phyloP scores from a whole-genome alignment of 495 filamentous ascomycete genomes.

The Tuber calosporum region DNA sequence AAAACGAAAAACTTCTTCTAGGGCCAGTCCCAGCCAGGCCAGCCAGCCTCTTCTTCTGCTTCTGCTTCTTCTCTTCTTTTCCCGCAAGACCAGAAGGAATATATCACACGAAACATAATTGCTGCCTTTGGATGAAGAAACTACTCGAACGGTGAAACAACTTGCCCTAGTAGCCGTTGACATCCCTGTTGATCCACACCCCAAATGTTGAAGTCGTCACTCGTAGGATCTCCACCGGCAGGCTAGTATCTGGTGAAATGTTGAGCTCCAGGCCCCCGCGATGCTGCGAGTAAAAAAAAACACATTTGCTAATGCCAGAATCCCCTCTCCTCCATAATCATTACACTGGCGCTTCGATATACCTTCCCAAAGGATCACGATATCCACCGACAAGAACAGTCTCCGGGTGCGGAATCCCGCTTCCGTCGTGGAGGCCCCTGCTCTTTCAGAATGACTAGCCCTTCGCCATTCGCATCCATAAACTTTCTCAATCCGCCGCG shows the following conservation, averaged over 20 bases:
- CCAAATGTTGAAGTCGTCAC: slow-evolving; percentile 2
- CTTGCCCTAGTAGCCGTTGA: background rate
- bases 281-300: background rate
- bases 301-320: slow-evolving; percentile 1
- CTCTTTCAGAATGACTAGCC: slow-evolving; percentile 17
- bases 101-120: background rate
- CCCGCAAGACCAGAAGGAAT: background rate
- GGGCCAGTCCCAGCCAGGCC: slow-evolving; percentile 2
- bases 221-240: slow-evolving; percentile 4
- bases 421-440: background rate
- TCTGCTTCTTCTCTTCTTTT: background rate
- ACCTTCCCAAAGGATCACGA: slow-evolving; percentile 14
- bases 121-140: background rate
- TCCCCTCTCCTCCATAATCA: background rate
- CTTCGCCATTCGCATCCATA: slow-evolving; percentile 18
- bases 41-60: background rate
- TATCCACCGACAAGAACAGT: slow-evolving; percentile 24
- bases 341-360: no score
- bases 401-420: background rate
- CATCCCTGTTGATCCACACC: background rate
- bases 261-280: background rate
- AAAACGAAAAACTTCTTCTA: background rate
- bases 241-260: background rate
- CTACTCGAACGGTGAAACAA: background rate
- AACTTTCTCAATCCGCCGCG: slow-evolving; percentile 13